phyloP scores from a whole-genome alignment of 345 rosid species.

The Moricandia arvensis region DNA sequence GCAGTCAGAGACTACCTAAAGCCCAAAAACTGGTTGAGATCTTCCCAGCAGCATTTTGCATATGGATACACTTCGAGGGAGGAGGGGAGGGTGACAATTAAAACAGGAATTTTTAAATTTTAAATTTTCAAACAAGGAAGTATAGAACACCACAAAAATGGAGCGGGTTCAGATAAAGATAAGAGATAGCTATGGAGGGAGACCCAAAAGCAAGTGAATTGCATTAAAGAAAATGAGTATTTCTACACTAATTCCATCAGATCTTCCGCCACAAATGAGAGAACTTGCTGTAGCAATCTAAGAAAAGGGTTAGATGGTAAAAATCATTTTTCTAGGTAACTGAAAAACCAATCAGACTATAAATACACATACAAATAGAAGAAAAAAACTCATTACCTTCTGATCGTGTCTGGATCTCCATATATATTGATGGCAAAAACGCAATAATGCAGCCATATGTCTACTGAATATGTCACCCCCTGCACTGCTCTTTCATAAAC shows the following conservation, averaged over 20 bases:
- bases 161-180: conserved; percentile 18
- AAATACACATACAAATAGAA: conserved; percentile 36
- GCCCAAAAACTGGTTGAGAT: conserved; percentile 80
- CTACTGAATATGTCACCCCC: conserved; percentile 96
- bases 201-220: conserved; percentile 34
- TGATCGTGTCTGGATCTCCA: conserved; percentile 89
- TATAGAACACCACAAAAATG: conserved; percentile 28
- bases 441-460: conserved; percentile 94
- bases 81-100: conserved; percentile 59
- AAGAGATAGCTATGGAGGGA: too few relatives aligned
- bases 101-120: conserved; percentile 44
- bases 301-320: conserved; percentile 65
- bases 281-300: conserved; percentile 67
- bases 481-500: conserved; percentile 93
- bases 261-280: conserved; percentile 62
- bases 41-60: conserved; percentile 97
- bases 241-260: conserved; percentile 57
- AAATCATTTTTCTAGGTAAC: conserved; percentile 40
- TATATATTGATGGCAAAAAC: conserved; percentile 74
- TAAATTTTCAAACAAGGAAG: conserved; percentile 29
- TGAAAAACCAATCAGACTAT: conserved; percentile 33
- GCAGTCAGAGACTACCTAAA: conserved; percentile 89
- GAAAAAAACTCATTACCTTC: conserved; percentile 65
- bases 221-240: conserved; percentile 35
- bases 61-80: conserved; percentile 70